These are phyloP conservation scores for Penicillium bialowiezense DNA, from an alignment of 495 filamentous ascomycete species.

Conservation along the genomic window DNA sequence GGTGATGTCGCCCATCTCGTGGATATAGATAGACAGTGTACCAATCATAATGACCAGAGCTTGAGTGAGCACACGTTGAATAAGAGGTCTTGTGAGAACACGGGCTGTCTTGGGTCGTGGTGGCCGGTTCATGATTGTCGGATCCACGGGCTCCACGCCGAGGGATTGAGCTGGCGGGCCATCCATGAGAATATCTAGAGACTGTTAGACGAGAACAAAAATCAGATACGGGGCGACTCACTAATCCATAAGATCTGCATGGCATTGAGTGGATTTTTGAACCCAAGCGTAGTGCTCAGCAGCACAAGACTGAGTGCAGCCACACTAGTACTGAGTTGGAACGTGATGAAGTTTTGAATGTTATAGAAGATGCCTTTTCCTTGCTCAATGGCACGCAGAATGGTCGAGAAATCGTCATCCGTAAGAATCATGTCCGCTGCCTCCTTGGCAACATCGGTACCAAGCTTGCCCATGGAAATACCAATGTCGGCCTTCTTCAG, in stretches of 20 bases:
- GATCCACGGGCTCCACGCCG: constrained; percentile 93
- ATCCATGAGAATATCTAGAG: constrained; percentile 96
- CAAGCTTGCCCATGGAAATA: constrained; percentile 92
- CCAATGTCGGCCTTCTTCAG: constrained; percentile 98
- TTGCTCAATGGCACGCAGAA: constrained; percentile 93
- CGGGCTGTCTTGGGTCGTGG: constrained; percentile 80
- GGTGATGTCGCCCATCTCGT: constrained; percentile 74
- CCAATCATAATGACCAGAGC: constrained; percentile 86
- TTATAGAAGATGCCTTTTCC: constrained; percentile 99
- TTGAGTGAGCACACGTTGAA: constrained; percentile 83
- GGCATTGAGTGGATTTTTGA: constrained; percentile 91
- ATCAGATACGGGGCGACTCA: constrained; percentile 46
- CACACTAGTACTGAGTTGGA: constrained; percentile 95
- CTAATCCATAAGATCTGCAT: constrained; percentile 99
- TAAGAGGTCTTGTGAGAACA: constrained; percentile 77
- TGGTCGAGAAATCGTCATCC: constrained; percentile 97
- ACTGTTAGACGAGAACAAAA: constrained; percentile 2
- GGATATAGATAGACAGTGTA: constrained; percentile 84
- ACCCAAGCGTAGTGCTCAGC: constrained; percentile 84
- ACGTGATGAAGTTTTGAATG: constrained; percentile 98
- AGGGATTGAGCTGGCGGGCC: constrained; percentile 96
- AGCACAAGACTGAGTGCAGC: constrained; percentile 90
- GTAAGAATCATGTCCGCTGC: constrained; percentile 99
- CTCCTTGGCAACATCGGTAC: constrained; percentile 97
- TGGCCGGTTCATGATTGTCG: constrained; percentile 87